Percentiles rank a stretch among this genome's conserved stretches.
These are phyloP conservation scores for Exophiala bonariae DNA, from an alignment of 2,329 filamentous ascomycete species.

Conservation along the genomic window DNA sequence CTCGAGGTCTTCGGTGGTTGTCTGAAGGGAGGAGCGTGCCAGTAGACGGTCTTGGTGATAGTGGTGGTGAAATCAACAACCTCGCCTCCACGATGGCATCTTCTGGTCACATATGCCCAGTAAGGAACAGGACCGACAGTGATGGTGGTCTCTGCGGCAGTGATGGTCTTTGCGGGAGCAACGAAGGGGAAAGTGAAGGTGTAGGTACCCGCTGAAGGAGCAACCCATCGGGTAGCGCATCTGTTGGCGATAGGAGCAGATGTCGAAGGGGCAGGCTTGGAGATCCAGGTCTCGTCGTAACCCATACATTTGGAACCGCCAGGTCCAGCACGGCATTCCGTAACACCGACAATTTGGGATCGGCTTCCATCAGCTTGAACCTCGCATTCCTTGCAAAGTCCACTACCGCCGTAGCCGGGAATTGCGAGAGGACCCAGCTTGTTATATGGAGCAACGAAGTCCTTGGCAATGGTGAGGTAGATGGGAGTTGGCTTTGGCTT, in stretches of 20 bases:
- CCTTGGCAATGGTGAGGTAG: conserved; percentile 19
- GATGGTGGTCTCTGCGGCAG: conserved; percentile 10
- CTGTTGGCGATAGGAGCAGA: conserved; percentile 7
- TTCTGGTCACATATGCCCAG: conserved; percentile 16
- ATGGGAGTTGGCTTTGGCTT: conserved; percentile 10
- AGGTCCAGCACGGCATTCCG: conserved; percentile 20
- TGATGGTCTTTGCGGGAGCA: conserved; percentile 15
- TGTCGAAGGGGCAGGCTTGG: conserved; percentile 13
- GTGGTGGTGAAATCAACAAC: conserved; percentile 23
- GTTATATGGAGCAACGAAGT: conserved; percentile 23
- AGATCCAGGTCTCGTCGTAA: conserved; percentile 22
- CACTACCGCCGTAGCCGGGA: conserved; percentile 24
- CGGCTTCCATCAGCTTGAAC: conserved; percentile 20
- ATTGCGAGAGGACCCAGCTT: conserved; percentile 24
- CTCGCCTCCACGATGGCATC: conserved; percentile 14
- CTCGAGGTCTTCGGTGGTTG: conserved; percentile 14
- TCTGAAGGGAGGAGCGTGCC: conserved; percentile 13
- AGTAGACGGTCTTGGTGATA: conserved; percentile 23
- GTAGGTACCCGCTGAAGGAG: conserved; percentile 18
- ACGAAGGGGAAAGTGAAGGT: conserved; percentile 23
- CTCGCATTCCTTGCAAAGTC: conserved; percentile 20
- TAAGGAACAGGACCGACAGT: conserved; percentile 23
- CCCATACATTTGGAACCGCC: conserved; percentile 14
- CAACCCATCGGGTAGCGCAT: conserved; percentile 15
- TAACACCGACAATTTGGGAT: conserved; percentile 19